Base-by-base conservation (phyloP, 495 filamentous ascomycete genomes). In the Sporormia fimetaria region DNA sequence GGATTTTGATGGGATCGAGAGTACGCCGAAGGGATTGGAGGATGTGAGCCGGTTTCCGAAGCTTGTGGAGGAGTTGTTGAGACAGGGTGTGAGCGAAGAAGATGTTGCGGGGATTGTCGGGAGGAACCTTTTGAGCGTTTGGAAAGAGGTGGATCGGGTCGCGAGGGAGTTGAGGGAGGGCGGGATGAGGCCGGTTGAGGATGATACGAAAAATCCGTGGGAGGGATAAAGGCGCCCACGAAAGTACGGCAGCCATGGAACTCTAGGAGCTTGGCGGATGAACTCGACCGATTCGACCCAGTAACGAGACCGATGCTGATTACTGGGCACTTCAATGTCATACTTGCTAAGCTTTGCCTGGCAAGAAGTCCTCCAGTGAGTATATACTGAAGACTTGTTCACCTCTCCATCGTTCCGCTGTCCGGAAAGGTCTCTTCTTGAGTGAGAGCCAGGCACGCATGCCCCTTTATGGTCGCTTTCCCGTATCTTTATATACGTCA, bases 21-120 rank as follows among this genome's bases (percentile, higher is more conserved):
- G 36, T 0, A 70, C 70, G 0, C 80, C 80, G 1, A 52, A 59
- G 44, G 80, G 80, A 0, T 47, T 85, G 47, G 76, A 76, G 15
- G 86, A 94, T 61, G 87, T 95, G 20, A 77, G 76, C 34, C 84
- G 81, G 57, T 93, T 76, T 57, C 88, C 90, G 1, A 74, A 76
- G 32, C 59, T 98, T 38, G 73, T 95, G 4, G 76, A 70, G 4
- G 82, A 87, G 59, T 57, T 67, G 35, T 45, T 67, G 16, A 40
- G 52, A 27, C 40, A 55, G 20, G 63, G 63, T 4, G 52, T 67
- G 2, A 60, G 57, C 26, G 61, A 65, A 17, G 31, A 50, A 23
- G 58, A 67, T 50, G 58, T 47, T 6, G 55, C 42, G 3, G 64
- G 62, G 44, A 44, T 67, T 6, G 52, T 59, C 10, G 64, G 64